Conservation (phyloP, 1,284 basidiomycete genomes). For the Cutaneotrichosporon sp. region DNA sequence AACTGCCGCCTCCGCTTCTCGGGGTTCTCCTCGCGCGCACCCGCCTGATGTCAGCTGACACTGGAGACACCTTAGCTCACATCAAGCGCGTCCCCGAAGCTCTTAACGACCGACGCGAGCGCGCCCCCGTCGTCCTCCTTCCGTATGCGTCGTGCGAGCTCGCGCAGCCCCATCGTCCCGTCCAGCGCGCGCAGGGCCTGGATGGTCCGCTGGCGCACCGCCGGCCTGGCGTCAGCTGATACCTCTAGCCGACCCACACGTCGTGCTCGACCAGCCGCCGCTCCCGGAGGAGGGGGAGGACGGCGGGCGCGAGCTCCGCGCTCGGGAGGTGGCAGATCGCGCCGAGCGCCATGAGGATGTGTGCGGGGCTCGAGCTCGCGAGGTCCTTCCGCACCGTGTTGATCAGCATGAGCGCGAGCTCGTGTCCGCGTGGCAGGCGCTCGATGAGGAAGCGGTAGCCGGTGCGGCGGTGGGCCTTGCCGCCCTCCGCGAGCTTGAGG, state of each 20-base stretch:
- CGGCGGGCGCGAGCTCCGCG: slow-evolving; percentile 44
- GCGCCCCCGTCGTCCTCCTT: slow-evolving; percentile 30
- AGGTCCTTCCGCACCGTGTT: slow-evolving; percentile 54
- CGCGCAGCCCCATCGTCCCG: slow-evolving; percentile 12
- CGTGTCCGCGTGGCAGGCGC: slow-evolving; percentile 37
- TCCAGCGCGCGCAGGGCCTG: slow-evolving; percentile 33
- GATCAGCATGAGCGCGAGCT: slow-evolving; percentile 47
- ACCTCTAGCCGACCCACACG: slow-evolving; percentile 23
- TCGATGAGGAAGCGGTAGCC: slow-evolving; percentile 49
- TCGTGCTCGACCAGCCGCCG: slow-evolving; percentile 35
- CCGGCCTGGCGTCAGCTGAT: slow-evolving; percentile 24
- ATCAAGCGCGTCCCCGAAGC: slow-evolving; percentile 30
- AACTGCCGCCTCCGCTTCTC: slow-evolving; percentile 16
- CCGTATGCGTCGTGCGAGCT: slow-evolving; percentile 12
- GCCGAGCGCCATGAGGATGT: slow-evolving; percentile 42
- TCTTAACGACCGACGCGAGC: slow-evolving; percentile 21
- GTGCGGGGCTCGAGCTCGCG: slow-evolving; percentile 26
- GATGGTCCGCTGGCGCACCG: slow-evolving; percentile 35
- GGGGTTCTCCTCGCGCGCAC: slow-evolving; percentile 12
- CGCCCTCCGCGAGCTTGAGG: slow-evolving; percentile 45
- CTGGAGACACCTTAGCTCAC: neutral
- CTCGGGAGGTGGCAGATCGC: slow-evolving; percentile 42
- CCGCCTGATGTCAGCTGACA: slow-evolving; percentile 15
- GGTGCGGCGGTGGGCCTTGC: slow-evolving; percentile 37
- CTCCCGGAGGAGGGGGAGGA: slow-evolving; percentile 35